A percentile compares a stretch with the other conserved stretches of the same genome.
Conservation (phyloP, 2,329 filamentous ascomycete genomes). For the Sporothrix dimorphospora region DNA sequence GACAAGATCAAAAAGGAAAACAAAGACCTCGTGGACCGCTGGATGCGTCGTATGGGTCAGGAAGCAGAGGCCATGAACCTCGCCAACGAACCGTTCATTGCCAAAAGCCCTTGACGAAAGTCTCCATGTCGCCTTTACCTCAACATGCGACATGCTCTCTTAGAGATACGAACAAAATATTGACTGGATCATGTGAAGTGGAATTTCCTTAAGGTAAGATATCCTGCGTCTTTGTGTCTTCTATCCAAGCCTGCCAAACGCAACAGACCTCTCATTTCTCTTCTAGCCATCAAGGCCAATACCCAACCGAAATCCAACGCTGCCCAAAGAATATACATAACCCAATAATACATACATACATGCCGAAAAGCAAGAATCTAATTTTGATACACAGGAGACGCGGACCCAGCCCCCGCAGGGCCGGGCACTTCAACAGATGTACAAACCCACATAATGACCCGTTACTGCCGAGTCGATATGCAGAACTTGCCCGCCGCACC, state of each 20-base stretch:
- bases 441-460: not conserved
- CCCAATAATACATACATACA: not conserved
- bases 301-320: not conserved
- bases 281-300: not conserved
- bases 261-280: not conserved
- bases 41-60: constrained; percentile 84
- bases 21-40: constrained; percentile 83
- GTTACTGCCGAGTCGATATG: constrained; percentile 76
- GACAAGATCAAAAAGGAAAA: constrained; percentile 80
- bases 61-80: constrained; percentile 88
- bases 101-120: constrained; percentile 31
- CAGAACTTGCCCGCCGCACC: constrained; percentile 83
- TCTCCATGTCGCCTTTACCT: not conserved
- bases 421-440: no score
- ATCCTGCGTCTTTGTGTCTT: not conserved
- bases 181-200: not conserved
- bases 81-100: constrained; percentile 54
- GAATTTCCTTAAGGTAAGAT: not conserved
- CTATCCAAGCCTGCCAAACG: not conserved
- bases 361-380: not conserved
- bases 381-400: constrained; percentile 20
- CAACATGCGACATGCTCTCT: not conserved
- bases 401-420: not conserved
- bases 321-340: constrained; percentile 15
- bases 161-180: not conserved